Evolutionary conservation across 2,329 filamentous ascomycete species (phyloP).

Genomic region (Ilyonectria destructans): DNA sequence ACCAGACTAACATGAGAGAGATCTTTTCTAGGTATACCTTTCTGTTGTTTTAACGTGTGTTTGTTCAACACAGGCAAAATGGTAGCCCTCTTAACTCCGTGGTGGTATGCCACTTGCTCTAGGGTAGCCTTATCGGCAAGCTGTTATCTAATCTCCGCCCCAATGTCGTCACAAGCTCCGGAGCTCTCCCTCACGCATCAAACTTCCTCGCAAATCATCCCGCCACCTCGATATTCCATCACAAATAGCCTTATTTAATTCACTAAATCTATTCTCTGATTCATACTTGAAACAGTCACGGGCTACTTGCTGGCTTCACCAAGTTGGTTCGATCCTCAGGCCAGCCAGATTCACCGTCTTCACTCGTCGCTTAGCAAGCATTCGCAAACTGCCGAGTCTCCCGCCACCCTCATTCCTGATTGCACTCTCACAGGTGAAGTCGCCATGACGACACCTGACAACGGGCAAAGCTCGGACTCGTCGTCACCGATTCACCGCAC

Average conservation of each 20-base stretch:
- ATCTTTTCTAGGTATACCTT: not conserved
- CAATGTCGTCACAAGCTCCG: slow-evolving; percentile 46
- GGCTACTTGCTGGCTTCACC: not conserved
- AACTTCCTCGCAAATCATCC: slow-evolving; percentile 15
- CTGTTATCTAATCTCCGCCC: slow-evolving; percentile 46
- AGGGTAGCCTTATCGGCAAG: not conserved
- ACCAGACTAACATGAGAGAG: not conserved
- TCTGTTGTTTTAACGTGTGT: not conserved
- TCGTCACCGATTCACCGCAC: not conserved
- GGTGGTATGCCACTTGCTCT: not conserved
- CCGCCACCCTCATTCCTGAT: slow-evolving; percentile 15
- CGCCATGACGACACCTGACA: slow-evolving; percentile 36
- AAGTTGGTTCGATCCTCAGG: not conserved
- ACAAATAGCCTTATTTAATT: not conserved
- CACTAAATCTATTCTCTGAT: not conserved
- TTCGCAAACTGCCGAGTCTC: slow-evolving; percentile 6
- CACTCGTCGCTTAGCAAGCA: slow-evolving; percentile 43
- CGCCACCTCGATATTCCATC: slow-evolving; percentile 6
- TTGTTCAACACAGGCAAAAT: not conserved
- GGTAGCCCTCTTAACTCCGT: not conserved
- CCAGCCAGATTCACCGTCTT: slow-evolving; percentile 30
- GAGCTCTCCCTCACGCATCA: slow-evolving; percentile 32
- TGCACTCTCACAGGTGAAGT: slow-evolving; percentile 8
- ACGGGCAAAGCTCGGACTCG: slow-evolving; percentile 29
- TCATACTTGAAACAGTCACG: too few species aligned